These are phyloP conservation scores for Gossypium gossypioides DNA, from an alignment of 441 rosid genomes.

Conservation along the genomic window DNA sequence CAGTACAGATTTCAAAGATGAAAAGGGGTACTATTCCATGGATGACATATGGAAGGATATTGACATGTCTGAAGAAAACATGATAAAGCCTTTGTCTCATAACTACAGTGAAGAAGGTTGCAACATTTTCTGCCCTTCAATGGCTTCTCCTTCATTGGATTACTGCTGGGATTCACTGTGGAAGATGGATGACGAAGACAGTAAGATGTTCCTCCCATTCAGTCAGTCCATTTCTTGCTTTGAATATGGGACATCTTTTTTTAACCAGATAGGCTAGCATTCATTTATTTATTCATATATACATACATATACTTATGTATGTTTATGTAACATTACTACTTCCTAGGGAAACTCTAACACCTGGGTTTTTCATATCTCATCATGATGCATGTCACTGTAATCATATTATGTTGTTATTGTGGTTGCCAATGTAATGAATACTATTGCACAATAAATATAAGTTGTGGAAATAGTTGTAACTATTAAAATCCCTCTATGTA, in stretches of 20 bases:
- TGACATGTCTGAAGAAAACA: conserved; percentile 41
- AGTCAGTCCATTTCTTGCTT: conserved; percentile 32
- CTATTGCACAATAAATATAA: neutral
- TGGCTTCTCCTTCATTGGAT: conserved; percentile 60
- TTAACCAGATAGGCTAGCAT: conserved; percentile 44
- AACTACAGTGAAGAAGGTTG: conserved; percentile 40
- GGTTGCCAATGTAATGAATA: neutral
- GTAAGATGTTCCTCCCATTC: conserved; percentile 37
- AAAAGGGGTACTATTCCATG: conserved; percentile 43
- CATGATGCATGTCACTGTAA: conserved; percentile 25
- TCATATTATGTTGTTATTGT: conserved; percentile 18
- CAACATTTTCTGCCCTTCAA: conserved; percentile 37
- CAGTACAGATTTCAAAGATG: conserved; percentile 29
- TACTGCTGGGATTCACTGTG: conserved; percentile 46
- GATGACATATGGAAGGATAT: conserved; percentile 97
- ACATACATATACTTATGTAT: neutral
- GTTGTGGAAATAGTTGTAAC: too few species aligned
- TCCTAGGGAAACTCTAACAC: conserved; percentile 31
- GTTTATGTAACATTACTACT: conserved; percentile 21
- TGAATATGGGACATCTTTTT: conserved; percentile 27
- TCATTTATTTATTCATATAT: conserved; percentile 44
- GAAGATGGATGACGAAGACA: conserved; percentile 53
- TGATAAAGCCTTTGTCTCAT: conserved; percentile 37
- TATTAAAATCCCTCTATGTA: too few species aligned
- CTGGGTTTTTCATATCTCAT: conserved; percentile 17